Conservation (phyloP, 306 rosid species). For the Abrus pulchellus region DNA sequence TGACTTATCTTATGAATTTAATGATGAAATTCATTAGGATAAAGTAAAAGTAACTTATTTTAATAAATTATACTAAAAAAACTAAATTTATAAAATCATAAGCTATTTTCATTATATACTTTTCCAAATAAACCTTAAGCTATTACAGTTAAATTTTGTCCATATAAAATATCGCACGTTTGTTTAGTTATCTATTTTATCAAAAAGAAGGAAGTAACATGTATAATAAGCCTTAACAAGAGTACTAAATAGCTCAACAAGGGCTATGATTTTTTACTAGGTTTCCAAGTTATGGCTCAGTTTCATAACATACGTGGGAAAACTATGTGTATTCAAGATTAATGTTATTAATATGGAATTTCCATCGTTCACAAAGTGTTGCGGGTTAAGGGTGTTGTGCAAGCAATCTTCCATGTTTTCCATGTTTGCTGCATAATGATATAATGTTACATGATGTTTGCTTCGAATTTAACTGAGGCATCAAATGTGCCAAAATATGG, state of each 20-base stretch:
- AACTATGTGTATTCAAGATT: not conserved
- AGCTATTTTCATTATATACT: too few relatives aligned
- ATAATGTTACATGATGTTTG: conserved; percentile 42
- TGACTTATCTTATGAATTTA: too few relatives aligned
- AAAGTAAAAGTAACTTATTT: too few relatives aligned
- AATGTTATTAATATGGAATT: conserved; percentile 5
- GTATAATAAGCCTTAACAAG: not conserved
- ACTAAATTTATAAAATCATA: too few relatives aligned
- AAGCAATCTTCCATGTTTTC: conserved; percentile 36
- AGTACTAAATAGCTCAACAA: not conserved
- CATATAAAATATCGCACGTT: not conserved
- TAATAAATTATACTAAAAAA: too few relatives aligned
- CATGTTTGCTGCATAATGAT: conserved; percentile 11
- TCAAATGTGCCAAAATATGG: conserved; percentile 36
- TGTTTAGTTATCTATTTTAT: not conserved
- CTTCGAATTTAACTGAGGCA: conserved; percentile 39
- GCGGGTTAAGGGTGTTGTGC: conserved; percentile 8
- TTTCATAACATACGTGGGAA: not conserved
- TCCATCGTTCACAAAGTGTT: not conserved
- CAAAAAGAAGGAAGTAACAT: not conserved
- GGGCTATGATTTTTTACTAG: not conserved
- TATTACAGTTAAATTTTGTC: too few relatives aligned
- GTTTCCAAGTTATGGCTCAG: too few relatives aligned
- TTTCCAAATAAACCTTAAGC: too few relatives aligned
- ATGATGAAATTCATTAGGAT: too few relatives aligned